phyloP scores from a whole-genome alignment of 2,329 filamentous ascomycete genomes.

The Orbilia brochopaga region DNA sequence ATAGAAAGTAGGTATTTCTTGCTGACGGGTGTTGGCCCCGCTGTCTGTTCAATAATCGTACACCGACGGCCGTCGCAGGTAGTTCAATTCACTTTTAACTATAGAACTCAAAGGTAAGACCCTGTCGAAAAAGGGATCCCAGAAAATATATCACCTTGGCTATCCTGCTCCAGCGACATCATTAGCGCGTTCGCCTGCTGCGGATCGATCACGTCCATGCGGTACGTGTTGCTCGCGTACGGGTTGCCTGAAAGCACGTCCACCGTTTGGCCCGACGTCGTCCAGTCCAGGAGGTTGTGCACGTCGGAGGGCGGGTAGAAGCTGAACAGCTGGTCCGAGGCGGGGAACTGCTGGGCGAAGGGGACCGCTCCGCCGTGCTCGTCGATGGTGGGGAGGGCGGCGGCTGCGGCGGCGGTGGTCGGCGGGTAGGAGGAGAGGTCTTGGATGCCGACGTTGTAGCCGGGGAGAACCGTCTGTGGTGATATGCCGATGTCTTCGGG shows the following conservation, averaged over 20 bases:
- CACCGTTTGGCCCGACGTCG: slow-evolving; percentile 31
- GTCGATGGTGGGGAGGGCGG: slow-evolving; percentile 28
- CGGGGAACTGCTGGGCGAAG: slow-evolving; percentile 30
- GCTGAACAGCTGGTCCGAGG: slow-evolving; percentile 38
- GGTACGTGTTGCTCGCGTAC: slow-evolving; percentile 44
- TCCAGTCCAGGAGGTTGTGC: slow-evolving; percentile 38
- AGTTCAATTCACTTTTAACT: slow-evolving; percentile 51
- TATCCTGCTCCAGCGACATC: slow-evolving; percentile 50
- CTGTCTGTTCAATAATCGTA: slow-evolving; percentile 50
- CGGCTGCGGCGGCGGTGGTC: slow-evolving; percentile 20
- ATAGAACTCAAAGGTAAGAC: slow-evolving; percentile 52
- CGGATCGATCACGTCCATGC: slow-evolving; percentile 48
- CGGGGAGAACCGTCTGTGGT: slow-evolving; percentile 34
- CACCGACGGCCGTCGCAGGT: slow-evolving; percentile 49
- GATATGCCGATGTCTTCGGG: slow-evolving; percentile 44
- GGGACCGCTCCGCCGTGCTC: slow-evolving; percentile 17
- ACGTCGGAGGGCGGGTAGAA: slow-evolving; percentile 40
- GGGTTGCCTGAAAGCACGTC: slow-evolving; percentile 46
- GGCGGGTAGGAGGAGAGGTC: slow-evolving; percentile 36
- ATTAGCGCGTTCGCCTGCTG: slow-evolving; percentile 49
- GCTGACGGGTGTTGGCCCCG: slow-evolving; percentile 1
- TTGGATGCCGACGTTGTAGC: slow-evolving; percentile 23
- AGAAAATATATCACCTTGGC: slow-evolving; percentile 52
- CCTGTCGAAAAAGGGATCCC: slow-evolving; percentile 51
- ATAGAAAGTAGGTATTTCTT: background rate